phyloP scores from a whole-genome alignment of 345 rosid genomes.

The Lepidium africanum region DNA sequence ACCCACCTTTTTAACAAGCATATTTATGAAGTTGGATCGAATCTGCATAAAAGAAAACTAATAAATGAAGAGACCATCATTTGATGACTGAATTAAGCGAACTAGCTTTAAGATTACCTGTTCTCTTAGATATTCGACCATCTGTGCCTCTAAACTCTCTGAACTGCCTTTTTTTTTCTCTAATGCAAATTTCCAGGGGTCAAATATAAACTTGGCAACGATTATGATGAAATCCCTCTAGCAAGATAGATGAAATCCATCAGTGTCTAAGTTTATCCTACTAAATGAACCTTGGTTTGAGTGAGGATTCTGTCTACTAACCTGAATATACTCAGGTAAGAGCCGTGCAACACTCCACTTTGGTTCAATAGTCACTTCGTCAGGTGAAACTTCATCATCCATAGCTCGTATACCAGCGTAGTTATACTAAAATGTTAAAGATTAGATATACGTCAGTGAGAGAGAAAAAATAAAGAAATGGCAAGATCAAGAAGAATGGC shows the following conservation, averaged over 20 bases:
- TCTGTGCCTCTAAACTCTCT: constrained; percentile 54
- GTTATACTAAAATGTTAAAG: constrained; percentile 50
- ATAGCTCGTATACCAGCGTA: constrained; percentile 77
- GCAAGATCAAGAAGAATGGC: background rate
- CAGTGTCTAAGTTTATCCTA: background rate
- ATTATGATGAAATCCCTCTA: constrained; percentile 76
- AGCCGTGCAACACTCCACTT: constrained; percentile 78
- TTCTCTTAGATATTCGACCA: constrained; percentile 58
- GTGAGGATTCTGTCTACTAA: constrained; percentile 13
- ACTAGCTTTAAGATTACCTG: constrained; percentile 39
- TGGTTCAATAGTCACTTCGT: constrained; percentile 71
- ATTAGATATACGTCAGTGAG: background rate
- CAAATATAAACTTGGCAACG: constrained; percentile 78
- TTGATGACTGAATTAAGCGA: background rate
- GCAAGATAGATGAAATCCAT: constrained; percentile 27
- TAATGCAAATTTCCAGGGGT: constrained; percentile 78
- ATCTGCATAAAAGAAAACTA: constrained; percentile 41
- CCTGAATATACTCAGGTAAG: constrained; percentile 82
- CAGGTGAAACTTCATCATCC: constrained; percentile 43
- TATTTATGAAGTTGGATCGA: constrained; percentile 52
- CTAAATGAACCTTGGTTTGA: background rate
- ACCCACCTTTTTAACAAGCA: constrained; percentile 58
- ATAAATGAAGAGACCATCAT: background rate
- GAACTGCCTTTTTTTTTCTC: constrained; percentile 46
- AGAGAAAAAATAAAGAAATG: background rate